A percentile compares a stretch with the other conserved stretches of the same genome.
Evolutionary conservation across 176 grass and related monocot genomes (phyloP).

Genomic region (Rhynchospora breviuscula): DNA sequence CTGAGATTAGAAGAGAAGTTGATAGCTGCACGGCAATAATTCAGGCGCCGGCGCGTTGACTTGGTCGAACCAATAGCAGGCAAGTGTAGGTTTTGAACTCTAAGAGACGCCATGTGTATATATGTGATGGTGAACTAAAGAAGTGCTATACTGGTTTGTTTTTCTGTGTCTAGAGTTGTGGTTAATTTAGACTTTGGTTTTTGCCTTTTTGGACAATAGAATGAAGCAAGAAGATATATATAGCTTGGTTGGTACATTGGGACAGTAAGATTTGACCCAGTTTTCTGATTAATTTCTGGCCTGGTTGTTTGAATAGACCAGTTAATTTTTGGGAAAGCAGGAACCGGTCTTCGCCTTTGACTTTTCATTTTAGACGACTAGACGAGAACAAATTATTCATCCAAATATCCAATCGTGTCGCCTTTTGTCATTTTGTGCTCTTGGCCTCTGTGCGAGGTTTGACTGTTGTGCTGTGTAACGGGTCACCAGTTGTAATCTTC

Average conservation of each 20-base stretch:
- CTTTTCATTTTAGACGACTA: background rate
- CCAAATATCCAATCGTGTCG: background rate
- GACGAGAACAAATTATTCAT: background rate
- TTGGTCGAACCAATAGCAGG: background rate
- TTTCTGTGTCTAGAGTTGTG: too few relatives aligned
- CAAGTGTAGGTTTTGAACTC: constrained; percentile 11
- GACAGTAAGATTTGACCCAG: background rate
- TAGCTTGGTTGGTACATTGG: background rate
- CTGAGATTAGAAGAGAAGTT: constrained; percentile 14
- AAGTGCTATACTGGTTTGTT: too few relatives aligned
- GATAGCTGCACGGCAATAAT: background rate
- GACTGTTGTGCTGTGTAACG: background rate
- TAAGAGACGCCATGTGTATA: constrained; percentile 1
- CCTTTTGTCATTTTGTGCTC: background rate
- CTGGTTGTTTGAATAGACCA: background rate
- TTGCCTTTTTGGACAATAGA: background rate
- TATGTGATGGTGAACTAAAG: too few relatives aligned
- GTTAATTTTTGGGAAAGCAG: background rate
- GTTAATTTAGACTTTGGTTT: too few relatives aligned
- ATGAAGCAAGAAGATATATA: background rate
- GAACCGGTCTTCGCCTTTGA: background rate
- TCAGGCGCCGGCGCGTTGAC: background rate
- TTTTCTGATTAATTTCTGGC: background rate
- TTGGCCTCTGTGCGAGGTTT: background rate
- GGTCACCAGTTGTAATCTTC: background rate